phyloP scores from a whole-genome alignment of 108 stramenopile species.

The Tribonema minus region DNA sequence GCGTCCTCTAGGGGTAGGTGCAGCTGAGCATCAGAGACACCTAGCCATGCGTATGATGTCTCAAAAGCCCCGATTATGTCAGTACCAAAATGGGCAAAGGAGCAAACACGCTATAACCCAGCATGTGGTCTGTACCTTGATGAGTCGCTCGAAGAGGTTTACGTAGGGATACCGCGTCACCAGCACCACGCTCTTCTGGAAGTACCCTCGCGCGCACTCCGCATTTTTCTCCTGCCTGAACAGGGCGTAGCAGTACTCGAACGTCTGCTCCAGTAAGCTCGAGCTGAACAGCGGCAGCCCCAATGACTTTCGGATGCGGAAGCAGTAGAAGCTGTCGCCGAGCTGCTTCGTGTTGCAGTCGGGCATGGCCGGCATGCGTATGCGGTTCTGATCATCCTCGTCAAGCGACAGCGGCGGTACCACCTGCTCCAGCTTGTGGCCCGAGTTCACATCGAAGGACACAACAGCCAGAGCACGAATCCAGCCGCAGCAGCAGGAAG shows the following conservation, averaged over 20 bases:
- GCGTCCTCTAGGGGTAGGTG: too few species aligned
- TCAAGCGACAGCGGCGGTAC: slow-evolving; percentile 16
- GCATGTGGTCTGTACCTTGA: too few species aligned
- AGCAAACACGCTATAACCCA: too few species aligned
- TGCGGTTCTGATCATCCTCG: slow-evolving; percentile 27
- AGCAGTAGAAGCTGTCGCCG: slow-evolving; percentile 44
- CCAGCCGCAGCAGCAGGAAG: slow-evolving; percentile 1
- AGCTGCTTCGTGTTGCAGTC: slow-evolving; percentile 49
- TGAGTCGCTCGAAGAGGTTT: slow-evolving; percentile 40
- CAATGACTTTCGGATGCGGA: slow-evolving; percentile 34
- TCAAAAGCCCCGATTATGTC: too few species aligned
- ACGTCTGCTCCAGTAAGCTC: slow-evolving; percentile 18
- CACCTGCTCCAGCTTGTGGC: slow-evolving; percentile 40
- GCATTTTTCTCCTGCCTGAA: slow-evolving; percentile 38
- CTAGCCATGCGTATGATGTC: too few species aligned
- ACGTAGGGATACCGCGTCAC: slow-evolving; percentile 40
- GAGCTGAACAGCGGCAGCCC: slow-evolving; percentile 25
- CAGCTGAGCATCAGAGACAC: too few species aligned
- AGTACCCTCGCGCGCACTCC: slow-evolving; percentile 39
- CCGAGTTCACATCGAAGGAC: slow-evolving; percentile 32
- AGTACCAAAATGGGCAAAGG: too few species aligned
- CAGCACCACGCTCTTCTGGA: slow-evolving; percentile 41
- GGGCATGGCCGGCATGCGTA: slow-evolving; percentile 39
- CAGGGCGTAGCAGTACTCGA: slow-evolving; percentile 48
- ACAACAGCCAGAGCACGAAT: slow-evolving; percentile 26